Base-by-base conservation (phyloP, 1,139 yeast genomes). In the Yamadazyma atlantica region DNA sequence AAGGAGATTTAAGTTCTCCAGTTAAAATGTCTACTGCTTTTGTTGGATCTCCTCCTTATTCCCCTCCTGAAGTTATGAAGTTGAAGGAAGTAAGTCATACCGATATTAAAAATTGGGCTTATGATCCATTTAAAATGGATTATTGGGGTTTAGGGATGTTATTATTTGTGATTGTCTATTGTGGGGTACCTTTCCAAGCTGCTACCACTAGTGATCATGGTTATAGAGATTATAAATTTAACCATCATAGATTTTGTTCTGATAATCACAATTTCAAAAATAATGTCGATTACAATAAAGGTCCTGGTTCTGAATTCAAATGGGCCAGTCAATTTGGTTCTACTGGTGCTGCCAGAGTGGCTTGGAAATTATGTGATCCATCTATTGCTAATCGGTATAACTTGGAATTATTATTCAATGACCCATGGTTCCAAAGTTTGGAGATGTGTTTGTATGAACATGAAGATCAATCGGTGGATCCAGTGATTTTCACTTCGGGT, bases 41-140 rank as follows among this genome's bases (percentile, higher is more conserved):
- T 59, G 83, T 84, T 35, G 94, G 94, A 1, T 82, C 90, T 2
- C 88, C 92, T 3, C 92, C 92, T 3, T 85, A 83, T 55, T 77
- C 84, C 10, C 82, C 92, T 4, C 94, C 94, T 0, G 92, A 85
- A 55, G 87, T 82, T 15, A 75, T 81, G 77, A 56, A 64, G 28
- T 68, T 77, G 43, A 71, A 66, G 35, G 69, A 67, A n/a, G 51
- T 69, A 23, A 62, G 70, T 11, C 46, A 48, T 27, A 34, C 55
- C 2, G 75, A 70, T 38, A 39, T 48, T 12, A 71, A 70, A 45
- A 64, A 69, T 45, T 64, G 65, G 49, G 69, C 77, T 9, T 84
- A 82, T 55, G 79, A 82, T 51, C 85, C 88, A 2, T 79, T 80
- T 51, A 72, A 73, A 45, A 78, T 83, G 75, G 94, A 85, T 60